Conservation (phyloP, 192 early-diverging fungal species). For the Coemansia sp. region DNA sequence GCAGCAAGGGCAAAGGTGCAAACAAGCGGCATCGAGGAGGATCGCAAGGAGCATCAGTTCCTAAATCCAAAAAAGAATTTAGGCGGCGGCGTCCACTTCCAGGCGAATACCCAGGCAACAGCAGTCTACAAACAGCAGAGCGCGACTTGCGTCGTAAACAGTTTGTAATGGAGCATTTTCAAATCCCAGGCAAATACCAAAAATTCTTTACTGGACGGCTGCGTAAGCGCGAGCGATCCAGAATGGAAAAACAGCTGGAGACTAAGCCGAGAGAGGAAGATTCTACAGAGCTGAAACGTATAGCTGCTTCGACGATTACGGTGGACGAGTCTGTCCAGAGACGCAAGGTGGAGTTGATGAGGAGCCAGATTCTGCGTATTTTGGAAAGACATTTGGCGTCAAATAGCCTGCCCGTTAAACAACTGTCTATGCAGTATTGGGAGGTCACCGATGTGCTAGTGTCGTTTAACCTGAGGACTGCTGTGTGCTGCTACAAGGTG, state of each 20-base stretch:
- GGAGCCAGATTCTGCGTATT: slow-evolving; percentile 39
- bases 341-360: slow-evolving; percentile 20
- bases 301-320: slow-evolving; percentile 19
- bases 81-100: slow-evolving; percentile 1
- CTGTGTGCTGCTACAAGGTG: slow-evolving; percentile 41
- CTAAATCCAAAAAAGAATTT: background rate
- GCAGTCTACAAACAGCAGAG: slow-evolving; percentile 12
- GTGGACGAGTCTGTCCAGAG: slow-evolving; percentile 25
- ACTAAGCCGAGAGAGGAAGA: background rate
- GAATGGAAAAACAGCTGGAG: slow-evolving; percentile 25
- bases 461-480: slow-evolving; percentile 36
- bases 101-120: too few species aligned
- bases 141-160: slow-evolving; percentile 34
- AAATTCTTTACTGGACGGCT: slow-evolving; percentile 46
- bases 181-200: slow-evolving; percentile 44
- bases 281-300: slow-evolving; percentile 14
- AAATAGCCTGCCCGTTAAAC: slow-evolving; percentile 27
- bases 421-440: slow-evolving; percentile 48
- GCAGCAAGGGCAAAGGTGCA: too few species aligned
- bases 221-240: slow-evolving; percentile 42
- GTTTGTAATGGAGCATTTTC: slow-evolving; percentile 39
- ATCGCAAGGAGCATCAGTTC: background rate
- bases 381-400: slow-evolving; percentile 34
- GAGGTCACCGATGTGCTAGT: slow-evolving; percentile 46
- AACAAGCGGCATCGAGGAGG: too few species aligned